Conservation (phyloP, 2,329 filamentous ascomycete species). For the Colletotrichum endophyticum region DNA sequence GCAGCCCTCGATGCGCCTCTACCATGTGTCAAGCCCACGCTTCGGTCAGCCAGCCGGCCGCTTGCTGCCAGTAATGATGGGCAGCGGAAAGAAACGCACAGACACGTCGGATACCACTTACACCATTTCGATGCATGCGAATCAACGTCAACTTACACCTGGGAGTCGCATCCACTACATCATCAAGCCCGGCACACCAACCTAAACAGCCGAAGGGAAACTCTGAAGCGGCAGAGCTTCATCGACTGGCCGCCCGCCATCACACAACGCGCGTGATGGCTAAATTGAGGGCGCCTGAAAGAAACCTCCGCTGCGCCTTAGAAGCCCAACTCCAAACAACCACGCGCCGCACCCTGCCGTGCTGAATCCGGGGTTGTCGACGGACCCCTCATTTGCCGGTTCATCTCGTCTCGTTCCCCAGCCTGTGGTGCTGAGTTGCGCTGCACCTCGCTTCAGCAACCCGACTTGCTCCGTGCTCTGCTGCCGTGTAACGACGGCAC, state of each 20-base stretch:
- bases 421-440: background rate
- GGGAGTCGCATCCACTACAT: background rate
- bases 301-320: background rate
- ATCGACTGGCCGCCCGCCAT: background rate
- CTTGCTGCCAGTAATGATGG: background rate
- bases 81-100: conserved; percentile 1
- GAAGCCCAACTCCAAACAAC: background rate
- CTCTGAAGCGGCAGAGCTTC: background rate
- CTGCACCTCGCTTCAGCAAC: conserved; percentile 4
- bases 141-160: conserved; percentile 1
- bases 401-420: background rate
- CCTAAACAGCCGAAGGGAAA: background rate
- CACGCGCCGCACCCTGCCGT: background rate
- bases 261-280: background rate
- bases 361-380: background rate
- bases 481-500: conserved; percentile 19
- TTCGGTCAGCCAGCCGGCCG: background rate
- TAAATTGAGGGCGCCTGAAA: background rate
- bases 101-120: background rate
- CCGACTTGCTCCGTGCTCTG: conserved; percentile 12
- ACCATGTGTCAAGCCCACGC: conserved; percentile 10
- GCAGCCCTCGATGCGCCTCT: conserved; percentile 6
- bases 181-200: background rate
- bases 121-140: background rate
- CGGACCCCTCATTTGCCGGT: conserved; percentile 1